phyloP scores from a whole-genome alignment of 83 land plant genomes.

The Picea abies region DNA sequence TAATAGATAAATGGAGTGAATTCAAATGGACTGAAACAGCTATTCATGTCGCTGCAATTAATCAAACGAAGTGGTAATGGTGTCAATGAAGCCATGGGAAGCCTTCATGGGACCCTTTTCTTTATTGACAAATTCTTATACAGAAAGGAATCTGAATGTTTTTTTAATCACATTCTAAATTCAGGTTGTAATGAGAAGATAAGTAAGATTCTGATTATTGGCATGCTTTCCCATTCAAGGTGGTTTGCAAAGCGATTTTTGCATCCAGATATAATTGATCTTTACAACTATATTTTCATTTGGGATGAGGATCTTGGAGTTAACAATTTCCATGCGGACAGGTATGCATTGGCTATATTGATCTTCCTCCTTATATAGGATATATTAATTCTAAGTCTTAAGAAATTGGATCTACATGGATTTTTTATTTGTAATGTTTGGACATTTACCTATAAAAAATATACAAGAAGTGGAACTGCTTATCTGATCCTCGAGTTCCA shows the following conservation, averaged over 20 bases:
- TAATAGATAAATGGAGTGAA: constrained; percentile 63
- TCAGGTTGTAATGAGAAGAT: too few relatives aligned
- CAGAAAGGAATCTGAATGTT: too few relatives aligned
- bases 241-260: constrained; percentile 94
- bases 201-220: too few relatives aligned
- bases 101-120: too few relatives aligned
- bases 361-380: neutral
- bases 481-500: neutral
- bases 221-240: constrained; percentile 26
- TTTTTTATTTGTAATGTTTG: too few relatives aligned
- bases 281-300: constrained; percentile 75
- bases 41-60: constrained; percentile 56
- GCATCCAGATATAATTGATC: constrained; percentile 79
- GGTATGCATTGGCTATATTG: constrained; percentile 22
- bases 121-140: too few relatives aligned
- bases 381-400: neutral
- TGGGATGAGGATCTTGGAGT: constrained; percentile 73
- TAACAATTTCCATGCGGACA: constrained; percentile 40
- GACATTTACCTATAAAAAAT: neutral
- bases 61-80: constrained; percentile 72
- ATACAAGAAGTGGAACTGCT: neutral
- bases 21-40: constrained; percentile 54
- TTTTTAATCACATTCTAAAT: too few relatives aligned
- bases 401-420: too few relatives aligned
- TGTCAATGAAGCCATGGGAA: too few relatives aligned